Evolutionary conservation across 345 rosid genomes (phyloP).

Genomic region (Ceriops decandra): DNA sequence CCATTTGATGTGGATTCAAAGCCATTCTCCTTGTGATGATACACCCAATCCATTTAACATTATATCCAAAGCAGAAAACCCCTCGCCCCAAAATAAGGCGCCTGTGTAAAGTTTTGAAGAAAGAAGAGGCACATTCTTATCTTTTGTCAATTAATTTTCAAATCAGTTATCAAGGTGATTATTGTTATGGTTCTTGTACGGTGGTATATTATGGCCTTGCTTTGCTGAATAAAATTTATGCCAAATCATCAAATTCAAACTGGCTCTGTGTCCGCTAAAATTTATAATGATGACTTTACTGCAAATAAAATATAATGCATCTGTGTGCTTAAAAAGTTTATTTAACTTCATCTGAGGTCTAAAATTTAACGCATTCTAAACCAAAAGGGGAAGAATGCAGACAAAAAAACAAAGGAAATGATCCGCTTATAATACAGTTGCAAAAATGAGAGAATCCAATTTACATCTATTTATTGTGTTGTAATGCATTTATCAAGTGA

Average conservation of each 20-base stretch:
- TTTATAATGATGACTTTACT: neutral
- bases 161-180: neutral
- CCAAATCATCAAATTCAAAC: neutral
- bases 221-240: neutral
- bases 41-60: too few species aligned
- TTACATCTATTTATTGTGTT: neutral
- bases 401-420: too few species aligned
- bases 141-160: neutral
- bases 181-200: neutral
- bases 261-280: neutral
- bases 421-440: neutral
- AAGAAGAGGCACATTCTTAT: too few species aligned
- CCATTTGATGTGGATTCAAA: constrained; percentile 58
- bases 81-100: too few species aligned
- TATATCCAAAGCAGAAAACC: too few species aligned
- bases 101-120: too few species aligned
- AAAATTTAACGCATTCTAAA: too few species aligned
- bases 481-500: too few species aligned
- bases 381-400: too few species aligned
- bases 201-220: neutral
- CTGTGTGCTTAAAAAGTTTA: too few species aligned
- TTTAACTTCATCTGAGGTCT: too few species aligned
- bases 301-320: too few species aligned
- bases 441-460: constrained; percentile 1
- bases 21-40: constrained; percentile 50